Evolutionary conservation across 805 yeast genomes (phyloP).

Genomic region (Candida namnaoensis): DNA sequence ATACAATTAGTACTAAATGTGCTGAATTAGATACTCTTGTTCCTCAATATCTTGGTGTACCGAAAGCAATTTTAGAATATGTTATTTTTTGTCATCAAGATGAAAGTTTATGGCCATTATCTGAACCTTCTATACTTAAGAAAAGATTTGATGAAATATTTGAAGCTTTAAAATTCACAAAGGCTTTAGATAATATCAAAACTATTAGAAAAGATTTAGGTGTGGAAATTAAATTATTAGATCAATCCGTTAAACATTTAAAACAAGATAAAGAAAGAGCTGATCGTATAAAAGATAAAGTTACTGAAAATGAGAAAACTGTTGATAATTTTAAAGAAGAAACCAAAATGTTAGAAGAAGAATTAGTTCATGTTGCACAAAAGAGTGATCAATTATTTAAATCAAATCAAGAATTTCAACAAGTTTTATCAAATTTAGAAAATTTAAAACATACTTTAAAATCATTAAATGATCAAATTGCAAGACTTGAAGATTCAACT

Average conservation of each 20-base stretch:
- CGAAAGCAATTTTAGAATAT: conserved; percentile 79
- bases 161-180: conserved; percentile 89
- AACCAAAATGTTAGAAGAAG: conserved; percentile 36
- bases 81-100: conserved; percentile 98
- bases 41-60: conserved; percentile 81
- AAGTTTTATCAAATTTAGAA: conserved; percentile 55
- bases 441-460: conserved; percentile 39
- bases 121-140: conserved; percentile 83
- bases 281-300: conserved; percentile 38
- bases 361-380: conserved; percentile 44
- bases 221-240: conserved; percentile 64
- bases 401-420: conserved; percentile 75
- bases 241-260: conserved; percentile 73
- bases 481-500: conserved; percentile 38
- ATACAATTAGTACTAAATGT: conserved; percentile 71
- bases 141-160: conserved; percentile 94
- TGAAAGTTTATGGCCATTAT: conserved; percentile 92
- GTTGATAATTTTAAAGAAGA: conserved; percentile 38
- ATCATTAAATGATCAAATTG: conserved; percentile 40
- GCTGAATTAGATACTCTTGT: conserved; percentile 78
- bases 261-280: conserved; percentile 70
- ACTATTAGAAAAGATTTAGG: conserved; percentile 68
- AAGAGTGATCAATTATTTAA: conserved; percentile 60
- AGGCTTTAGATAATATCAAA: conserved; percentile 77
- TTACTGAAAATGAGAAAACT: conserved; percentile 31